A percentile compares a stretch with the other conserved stretches of the same genome.
These are phyloP conservation scores for Panicum hallii DNA, from an alignment of 202 grass and related monocot genomes.

Conservation along the genomic window DNA sequence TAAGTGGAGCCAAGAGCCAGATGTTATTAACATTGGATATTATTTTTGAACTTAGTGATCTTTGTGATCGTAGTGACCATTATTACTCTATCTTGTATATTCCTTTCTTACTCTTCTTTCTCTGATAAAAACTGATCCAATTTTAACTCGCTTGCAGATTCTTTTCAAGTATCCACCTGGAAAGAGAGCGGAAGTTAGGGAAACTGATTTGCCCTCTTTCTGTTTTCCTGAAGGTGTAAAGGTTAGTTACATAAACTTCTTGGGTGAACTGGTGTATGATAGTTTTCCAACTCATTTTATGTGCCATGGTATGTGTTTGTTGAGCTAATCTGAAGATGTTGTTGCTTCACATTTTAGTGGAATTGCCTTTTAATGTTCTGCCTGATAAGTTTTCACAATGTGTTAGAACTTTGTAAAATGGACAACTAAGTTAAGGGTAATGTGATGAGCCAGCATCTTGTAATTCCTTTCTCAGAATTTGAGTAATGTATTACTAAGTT, in stretches of 20 bases:
- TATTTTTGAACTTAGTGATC: not conserved
- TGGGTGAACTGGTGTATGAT: constrained; percentile 15
- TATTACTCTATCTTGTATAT: constrained; percentile 3
- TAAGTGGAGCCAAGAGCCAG: not conserved
- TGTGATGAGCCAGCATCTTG: not conserved
- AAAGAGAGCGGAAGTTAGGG: constrained; percentile 75
- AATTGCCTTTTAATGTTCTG: constrained; percentile 4
- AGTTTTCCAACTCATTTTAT: not conserved
- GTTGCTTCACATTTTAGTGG: constrained; percentile 19
- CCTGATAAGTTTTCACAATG: not conserved
- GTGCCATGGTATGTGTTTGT: constrained; percentile 19
- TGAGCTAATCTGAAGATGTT: constrained; percentile 16
- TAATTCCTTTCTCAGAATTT: not conserved
- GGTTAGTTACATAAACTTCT: constrained; percentile 61
- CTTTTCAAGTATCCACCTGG: constrained; percentile 98
- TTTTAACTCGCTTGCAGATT: constrained; percentile 64
- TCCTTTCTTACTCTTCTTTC: constrained; percentile 14
- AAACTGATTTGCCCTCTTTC: constrained; percentile 84
- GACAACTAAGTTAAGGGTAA: not conserved
- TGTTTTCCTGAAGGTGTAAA: constrained; percentile 99
- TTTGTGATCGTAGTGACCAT: not conserved
- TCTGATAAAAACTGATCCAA: constrained; percentile 32
- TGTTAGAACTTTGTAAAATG: not conserved
- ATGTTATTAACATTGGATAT: not conserved
- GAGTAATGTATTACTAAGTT: not conserved